Base-by-base conservation (phyloP, 192 early-diverging fungal species). In the Podila verticillata region DNA sequence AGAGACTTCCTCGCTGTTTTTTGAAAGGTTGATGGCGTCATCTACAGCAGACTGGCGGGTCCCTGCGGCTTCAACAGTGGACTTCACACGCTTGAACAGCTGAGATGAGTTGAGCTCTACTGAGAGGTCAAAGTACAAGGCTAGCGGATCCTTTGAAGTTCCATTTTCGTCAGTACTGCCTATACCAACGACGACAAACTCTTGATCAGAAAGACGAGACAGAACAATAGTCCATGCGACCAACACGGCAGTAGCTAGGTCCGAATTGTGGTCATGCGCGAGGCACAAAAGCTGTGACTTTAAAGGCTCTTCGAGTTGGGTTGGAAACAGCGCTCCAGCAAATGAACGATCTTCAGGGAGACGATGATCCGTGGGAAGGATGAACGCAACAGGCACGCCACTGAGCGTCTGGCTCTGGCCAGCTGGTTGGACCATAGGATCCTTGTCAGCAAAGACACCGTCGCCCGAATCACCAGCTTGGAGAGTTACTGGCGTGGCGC, bases 311-410 rank as follows among this genome's bases (percentile, higher is more conserved):
- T 57, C 56, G 7, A 57, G 56, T 4, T 57, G 22, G 24, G 24
- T 4, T 57, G 9, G 56, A n/a, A 2, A 57, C 56, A 17, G 9
- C 24, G 56, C 56, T 26, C 56, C 56, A 57, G 56, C 56, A 57
- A 57, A 57, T 6, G 56, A 57, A 57, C 4, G 56, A 5, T 57
- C 6, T 2, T 5, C 7, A 57, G 56, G 56, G 28, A 5, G 56
- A 57, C 56, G 56, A 57, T n/a, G 56, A n/a, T 57, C 56, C 5
- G 56, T 57, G 56, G 56, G 56, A 57, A 57, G 56, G 24, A 17
- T n/a, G 24, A 57, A n/a, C 24, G 32, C 32, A n/a, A n/a, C n/a
- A n/a, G n/a, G n/a, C n/a, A n/a, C n/a, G n/a, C n/a, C n/a, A n/a
- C n/a, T n/a, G n/a, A n/a, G n/a, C n/a, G n/a, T n/a, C n/a, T n/a